Percentiles rank a stretch among this genome's conserved stretches.
These are phyloP conservation scores for Albifimbria verrucaria DNA, from an alignment of 2,329 filamentous ascomycete species.

Conservation along the genomic window DNA sequence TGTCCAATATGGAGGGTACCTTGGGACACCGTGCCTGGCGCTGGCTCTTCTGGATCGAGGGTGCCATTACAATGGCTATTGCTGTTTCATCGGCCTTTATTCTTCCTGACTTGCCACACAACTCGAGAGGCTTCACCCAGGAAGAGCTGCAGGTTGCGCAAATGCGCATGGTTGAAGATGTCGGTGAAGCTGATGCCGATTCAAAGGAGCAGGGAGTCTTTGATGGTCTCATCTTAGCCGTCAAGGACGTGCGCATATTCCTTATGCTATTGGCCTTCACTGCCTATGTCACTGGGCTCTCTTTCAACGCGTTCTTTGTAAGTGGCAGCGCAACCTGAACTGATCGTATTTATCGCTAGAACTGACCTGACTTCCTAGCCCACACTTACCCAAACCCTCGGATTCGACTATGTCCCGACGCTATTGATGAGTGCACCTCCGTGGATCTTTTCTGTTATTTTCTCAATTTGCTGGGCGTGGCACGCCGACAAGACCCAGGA, in stretches of 20 bases:
- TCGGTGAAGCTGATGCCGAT: slow-evolving; percentile 53
- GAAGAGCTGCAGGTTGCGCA: slow-evolving; percentile 55
- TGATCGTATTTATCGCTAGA: fast-evolving
- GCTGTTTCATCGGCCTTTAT: slow-evolving; percentile 45
- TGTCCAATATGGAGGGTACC: slow-evolving; percentile 55
- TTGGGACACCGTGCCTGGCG: slow-evolving; percentile 55
- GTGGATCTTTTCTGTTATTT: slow-evolving; percentile 55
- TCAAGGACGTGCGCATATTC: slow-evolving; percentile 61
- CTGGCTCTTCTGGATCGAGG: slow-evolving; percentile 61
- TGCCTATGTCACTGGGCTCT: slow-evolving; percentile 56
- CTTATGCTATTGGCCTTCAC: slow-evolving; percentile 61
- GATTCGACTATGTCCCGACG: slow-evolving; percentile 49
- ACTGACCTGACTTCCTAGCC: slow-evolving; percentile 29
- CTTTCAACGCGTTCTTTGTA: slow-evolving; percentile 58
- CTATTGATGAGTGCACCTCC: slow-evolving; percentile 55
- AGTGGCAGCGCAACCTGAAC: no score
- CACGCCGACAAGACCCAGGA: slow-evolving; percentile 54
- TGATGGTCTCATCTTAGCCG: slow-evolving; percentile 53
- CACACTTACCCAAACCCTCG: slow-evolving; percentile 49
- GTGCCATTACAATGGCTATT: slow-evolving; percentile 46
- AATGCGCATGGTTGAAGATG: slow-evolving; percentile 54
- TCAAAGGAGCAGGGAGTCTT: slow-evolving; percentile 45
- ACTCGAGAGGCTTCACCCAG: slow-evolving; percentile 55
- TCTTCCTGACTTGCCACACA: slow-evolving; percentile 53
- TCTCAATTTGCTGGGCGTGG: slow-evolving; percentile 54